phyloP scores from a whole-genome alignment of 305 asterid species.

The Fraxinus velutina region DNA sequence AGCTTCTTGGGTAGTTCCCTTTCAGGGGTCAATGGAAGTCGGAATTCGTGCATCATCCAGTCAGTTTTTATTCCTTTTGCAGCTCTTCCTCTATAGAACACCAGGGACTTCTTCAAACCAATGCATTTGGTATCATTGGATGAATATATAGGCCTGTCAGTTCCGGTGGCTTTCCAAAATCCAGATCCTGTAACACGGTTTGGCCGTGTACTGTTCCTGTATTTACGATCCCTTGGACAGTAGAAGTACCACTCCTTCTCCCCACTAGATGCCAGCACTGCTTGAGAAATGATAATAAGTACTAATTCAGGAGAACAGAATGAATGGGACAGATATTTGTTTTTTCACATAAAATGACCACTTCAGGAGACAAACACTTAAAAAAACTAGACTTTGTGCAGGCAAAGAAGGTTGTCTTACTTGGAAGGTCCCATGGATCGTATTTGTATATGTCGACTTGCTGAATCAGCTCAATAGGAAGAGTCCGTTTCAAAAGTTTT shows the following conservation, averaged over 20 bases:
- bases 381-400: neutral
- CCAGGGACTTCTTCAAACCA: constrained; percentile 76
- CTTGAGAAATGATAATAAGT: neutral
- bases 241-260: constrained; percentile 96
- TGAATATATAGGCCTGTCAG: constrained; percentile 79
- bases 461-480: constrained; percentile 68
- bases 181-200: constrained; percentile 85
- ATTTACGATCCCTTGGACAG: constrained; percentile 87
- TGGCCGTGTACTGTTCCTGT: constrained; percentile 77
- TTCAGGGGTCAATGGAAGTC: constrained; percentile 56
- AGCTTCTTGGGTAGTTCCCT: constrained; percentile 42
- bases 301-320: neutral
- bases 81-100: constrained; percentile 82
- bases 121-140: constrained; percentile 67
- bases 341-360: neutral
- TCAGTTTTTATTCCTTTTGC: constrained; percentile 83
- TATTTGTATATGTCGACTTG: constrained; percentile 76
- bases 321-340: neutral
- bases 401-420: constrained; percentile 35
- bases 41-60: constrained; percentile 98
- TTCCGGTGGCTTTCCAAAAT: constrained; percentile 93
- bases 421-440: constrained; percentile 92
- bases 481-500: constrained; percentile 55
- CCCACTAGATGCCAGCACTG: constrained; percentile 72
- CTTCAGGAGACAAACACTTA: neutral